Evolutionary conservation across 345 rosid species (phyloP).

Genomic region (Brassica juncea): DNA sequence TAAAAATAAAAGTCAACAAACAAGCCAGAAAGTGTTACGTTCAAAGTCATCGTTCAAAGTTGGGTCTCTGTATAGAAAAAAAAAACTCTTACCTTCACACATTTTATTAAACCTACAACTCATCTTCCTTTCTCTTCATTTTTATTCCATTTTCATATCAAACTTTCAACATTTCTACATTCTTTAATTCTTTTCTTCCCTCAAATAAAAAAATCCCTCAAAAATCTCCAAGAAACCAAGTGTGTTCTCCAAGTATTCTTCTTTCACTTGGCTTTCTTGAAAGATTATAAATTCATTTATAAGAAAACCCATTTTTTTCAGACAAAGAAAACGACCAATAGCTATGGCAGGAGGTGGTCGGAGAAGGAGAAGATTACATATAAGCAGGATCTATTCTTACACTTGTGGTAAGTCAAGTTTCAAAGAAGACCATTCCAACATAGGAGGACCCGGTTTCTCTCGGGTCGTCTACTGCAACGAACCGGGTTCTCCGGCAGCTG

Average conservation of each 20-base stretch:
- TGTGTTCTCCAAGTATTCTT: slow-evolving; percentile 31
- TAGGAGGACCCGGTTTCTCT: slow-evolving; percentile 87
- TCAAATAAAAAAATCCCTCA: neutral
- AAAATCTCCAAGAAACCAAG: slow-evolving; percentile 17
- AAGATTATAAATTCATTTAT: neutral
- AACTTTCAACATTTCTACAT: slow-evolving; percentile 28
- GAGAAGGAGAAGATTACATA: slow-evolving; percentile 52
- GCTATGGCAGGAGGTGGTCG: slow-evolving; percentile 59
- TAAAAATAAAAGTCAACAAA: slow-evolving; percentile 24
- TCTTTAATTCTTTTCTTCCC: slow-evolving; percentile 30
- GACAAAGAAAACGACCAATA: slow-evolving; percentile 13
- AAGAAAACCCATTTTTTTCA: neutral
- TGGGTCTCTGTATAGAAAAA: slow-evolving; percentile 21
- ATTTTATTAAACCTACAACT: slow-evolving; percentile 10
- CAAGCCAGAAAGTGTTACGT: slow-evolving; percentile 24
- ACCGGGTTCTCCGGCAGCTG: slow-evolving; percentile 65
- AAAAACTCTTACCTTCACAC: slow-evolving; percentile 26
- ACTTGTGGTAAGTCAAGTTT: slow-evolving; percentile 66
- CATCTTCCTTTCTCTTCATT: slow-evolving; percentile 9
- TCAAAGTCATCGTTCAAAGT: slow-evolving; percentile 44
- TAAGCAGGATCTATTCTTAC: slow-evolving; percentile 82
- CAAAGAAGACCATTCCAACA: slow-evolving; percentile 70
- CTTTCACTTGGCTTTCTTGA: neutral
- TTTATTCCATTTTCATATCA: slow-evolving; percentile 14
- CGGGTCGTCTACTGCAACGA: slow-evolving; percentile 83